Percentiles rank a stretch among this genome's conserved stretches.
These are phyloP conservation scores for Fusarium siculi DNA, from an alignment of 2,329 filamentous ascomycete species.

Conservation along the genomic window DNA sequence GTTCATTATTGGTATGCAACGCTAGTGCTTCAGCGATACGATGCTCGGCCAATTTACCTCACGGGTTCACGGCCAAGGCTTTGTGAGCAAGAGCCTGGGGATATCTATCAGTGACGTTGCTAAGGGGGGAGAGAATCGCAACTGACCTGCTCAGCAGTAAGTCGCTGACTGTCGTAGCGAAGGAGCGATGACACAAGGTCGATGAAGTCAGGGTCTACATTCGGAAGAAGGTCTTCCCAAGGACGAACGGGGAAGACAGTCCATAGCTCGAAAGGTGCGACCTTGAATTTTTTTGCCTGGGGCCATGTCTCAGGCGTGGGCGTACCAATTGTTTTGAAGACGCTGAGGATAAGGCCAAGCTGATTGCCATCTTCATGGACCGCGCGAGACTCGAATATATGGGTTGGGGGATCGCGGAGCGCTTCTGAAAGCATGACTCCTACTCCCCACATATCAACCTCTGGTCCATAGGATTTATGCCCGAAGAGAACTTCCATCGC, in stretches of 20 bases:
- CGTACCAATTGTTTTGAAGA: slow-evolving; percentile 91
- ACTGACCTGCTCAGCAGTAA: slow-evolving; percentile 67
- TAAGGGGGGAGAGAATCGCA: neutral
- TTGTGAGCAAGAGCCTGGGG: slow-evolving; percentile 40
- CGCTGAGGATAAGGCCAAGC: slow-evolving; percentile 87
- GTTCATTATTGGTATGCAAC: neutral
- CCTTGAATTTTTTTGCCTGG: slow-evolving; percentile 72
- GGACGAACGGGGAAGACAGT: slow-evolving; percentile 72
- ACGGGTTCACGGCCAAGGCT: slow-evolving; percentile 6
- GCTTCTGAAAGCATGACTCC: slow-evolving; percentile 87
- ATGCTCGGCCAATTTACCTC: neutral
- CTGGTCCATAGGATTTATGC: slow-evolving; percentile 74
- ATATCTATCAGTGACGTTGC: slow-evolving; percentile 11
- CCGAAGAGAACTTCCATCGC: slow-evolving; percentile 93
- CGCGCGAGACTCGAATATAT: slow-evolving; percentile 83
- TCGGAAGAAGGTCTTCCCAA: slow-evolving; percentile 78
- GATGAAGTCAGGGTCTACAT: slow-evolving; percentile 65
- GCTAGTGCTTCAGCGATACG: neutral
- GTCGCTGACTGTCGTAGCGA: slow-evolving; percentile 75
- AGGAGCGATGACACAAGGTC: slow-evolving; percentile 76
- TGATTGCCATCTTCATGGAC: slow-evolving; percentile 86
- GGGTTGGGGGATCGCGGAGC: slow-evolving; percentile 62
- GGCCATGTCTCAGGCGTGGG: slow-evolving; percentile 86
- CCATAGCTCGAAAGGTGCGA: slow-evolving; percentile 92
- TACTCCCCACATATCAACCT: slow-evolving; percentile 89